Percentiles rank a stretch among this genome's conserved stretches.
phyloP scores from a whole-genome alignment of 2,329 filamentous ascomycete genomes.

The Dactylonectria estremocensis region DNA sequence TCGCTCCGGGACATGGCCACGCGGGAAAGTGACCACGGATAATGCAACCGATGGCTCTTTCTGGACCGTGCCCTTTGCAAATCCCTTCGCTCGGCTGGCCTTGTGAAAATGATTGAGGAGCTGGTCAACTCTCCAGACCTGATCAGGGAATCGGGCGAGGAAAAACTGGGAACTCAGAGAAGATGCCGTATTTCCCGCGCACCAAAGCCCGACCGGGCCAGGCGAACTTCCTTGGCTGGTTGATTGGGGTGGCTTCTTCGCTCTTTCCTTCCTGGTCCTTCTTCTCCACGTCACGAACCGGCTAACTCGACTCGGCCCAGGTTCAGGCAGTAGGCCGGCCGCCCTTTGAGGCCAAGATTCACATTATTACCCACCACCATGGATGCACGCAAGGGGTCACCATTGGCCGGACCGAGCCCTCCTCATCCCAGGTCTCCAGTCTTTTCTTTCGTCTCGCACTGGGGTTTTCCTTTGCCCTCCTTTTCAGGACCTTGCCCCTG shows the following conservation, averaged over 20 bases:
- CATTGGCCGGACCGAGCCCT: neutral
- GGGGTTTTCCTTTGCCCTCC: neutral
- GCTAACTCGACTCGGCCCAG: neutral
- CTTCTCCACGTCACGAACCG: conserved; percentile 15
- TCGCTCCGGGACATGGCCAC: neutral
- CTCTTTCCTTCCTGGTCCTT: neutral
- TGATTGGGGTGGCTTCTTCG: too few species aligned
- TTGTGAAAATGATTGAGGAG: too few species aligned
- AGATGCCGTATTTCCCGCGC: conserved; percentile 10
- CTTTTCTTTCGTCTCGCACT: neutral
- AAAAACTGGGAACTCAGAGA: neutral
- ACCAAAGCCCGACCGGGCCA: neutral
- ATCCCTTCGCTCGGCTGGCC: too few species aligned
- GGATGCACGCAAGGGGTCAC: neutral
- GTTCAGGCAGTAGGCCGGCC: neutral
- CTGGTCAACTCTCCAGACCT: too few species aligned
- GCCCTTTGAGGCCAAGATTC: neutral
- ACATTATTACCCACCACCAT: conserved; percentile 1
- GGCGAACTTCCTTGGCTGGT: too few species aligned
- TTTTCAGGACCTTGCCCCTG: neutral
- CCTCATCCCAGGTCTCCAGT: neutral
- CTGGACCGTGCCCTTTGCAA: neutral
- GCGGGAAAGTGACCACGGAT: neutral
- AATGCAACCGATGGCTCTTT: neutral
- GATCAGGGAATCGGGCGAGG: neutral